phyloP scores from a whole-genome alignment of 257 asterid species.

The Nicotiana sylvestris region DNA sequence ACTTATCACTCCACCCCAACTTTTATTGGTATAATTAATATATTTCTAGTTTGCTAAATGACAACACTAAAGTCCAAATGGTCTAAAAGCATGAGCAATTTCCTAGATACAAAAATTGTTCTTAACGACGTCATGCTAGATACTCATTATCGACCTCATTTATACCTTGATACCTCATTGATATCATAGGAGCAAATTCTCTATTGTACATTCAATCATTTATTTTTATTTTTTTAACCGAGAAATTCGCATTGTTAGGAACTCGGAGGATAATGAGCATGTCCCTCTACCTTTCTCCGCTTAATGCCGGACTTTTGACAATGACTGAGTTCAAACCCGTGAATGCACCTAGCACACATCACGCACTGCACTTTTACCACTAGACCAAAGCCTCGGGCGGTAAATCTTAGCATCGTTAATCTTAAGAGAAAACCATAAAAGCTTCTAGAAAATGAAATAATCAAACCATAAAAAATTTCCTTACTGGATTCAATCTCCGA shows the following conservation, averaged over 20 bases:
- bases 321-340: background rate
- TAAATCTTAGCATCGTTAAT: background rate
- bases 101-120: background rate
- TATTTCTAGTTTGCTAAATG: background rate
- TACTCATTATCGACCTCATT: background rate
- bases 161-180: background rate
- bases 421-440: background rate
- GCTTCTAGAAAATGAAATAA: background rate
- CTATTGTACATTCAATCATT: background rate
- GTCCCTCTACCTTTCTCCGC: background rate
- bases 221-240: too few relatives aligned
- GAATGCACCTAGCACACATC: background rate
- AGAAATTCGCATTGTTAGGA: background rate
- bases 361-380: background rate
- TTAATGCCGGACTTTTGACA: background rate
- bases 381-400: background rate
- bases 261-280: background rate
- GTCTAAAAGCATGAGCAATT: background rate
- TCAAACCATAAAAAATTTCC: background rate
- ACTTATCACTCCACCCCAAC: too few relatives aligned
- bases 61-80: background rate
- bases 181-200: background rate
- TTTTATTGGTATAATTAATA: background rate
- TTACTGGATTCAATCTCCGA: background rate
- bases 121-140: background rate